phyloP scores from a whole-genome alignment of 2,329 filamentous ascomycete genomes.

The Alternaria gansuensis region DNA sequence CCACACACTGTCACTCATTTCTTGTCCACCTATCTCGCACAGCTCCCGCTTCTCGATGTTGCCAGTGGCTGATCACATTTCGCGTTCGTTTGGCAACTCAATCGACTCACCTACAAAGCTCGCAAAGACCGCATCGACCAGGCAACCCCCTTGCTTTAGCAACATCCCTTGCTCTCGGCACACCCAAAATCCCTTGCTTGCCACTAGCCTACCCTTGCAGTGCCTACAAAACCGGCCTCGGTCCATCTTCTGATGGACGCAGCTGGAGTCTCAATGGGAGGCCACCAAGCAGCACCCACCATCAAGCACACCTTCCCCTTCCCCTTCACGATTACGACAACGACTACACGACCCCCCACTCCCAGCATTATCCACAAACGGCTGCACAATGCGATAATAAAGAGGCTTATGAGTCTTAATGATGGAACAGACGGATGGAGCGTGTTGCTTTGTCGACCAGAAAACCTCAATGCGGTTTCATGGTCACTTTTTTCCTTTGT shows the following conservation, averaged over 20 bases:
- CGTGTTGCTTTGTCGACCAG: neutral
- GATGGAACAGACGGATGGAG: neutral
- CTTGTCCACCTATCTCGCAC: neutral
- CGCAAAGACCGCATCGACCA: neutral
- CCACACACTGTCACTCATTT: neutral
- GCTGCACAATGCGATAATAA: neutral
- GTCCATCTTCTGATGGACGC: neutral
- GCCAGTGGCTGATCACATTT: neutral
- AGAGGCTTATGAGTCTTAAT: neutral
- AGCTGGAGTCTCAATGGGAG: neutral
- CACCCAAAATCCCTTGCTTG: too few species aligned
- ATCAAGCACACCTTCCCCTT: neutral
- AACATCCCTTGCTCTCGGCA: neutral
- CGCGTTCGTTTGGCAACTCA: neutral
- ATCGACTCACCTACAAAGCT: neutral
- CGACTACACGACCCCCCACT: neutral
- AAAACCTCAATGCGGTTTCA: neutral
- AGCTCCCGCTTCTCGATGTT: neutral
- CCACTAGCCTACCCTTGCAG: too few species aligned
- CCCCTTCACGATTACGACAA: neutral
- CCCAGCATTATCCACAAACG: neutral
- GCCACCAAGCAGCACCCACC: neutral
- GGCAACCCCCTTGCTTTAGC: slow-evolving; percentile 1
- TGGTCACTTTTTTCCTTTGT: neutral
- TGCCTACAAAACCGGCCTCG: too few species aligned